Evolutionary conservation across 2,329 filamentous ascomycete genomes (phyloP), one percentile per base, ranked within the genome.

Genomic region (Cordyceps cicadae): DNA sequence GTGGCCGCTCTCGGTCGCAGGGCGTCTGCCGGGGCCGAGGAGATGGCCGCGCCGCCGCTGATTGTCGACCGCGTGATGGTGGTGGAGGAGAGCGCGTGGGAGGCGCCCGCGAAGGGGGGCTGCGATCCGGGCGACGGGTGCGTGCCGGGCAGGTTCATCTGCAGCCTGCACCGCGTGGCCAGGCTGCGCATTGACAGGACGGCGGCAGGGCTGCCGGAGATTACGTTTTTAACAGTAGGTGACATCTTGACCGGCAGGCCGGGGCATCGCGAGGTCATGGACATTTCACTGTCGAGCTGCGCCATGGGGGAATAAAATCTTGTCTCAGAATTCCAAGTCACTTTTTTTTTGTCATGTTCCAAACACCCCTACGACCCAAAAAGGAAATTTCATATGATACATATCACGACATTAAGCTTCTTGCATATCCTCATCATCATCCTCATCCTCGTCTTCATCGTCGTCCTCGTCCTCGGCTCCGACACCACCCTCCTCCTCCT

Each of bases 381-480:
- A 54, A 34, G 41, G 49, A 59, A 41, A 29, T 29, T 43, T 19
- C 17, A 54, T 41, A 21, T 49, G 48, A 8, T 21, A 54, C 5
- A 50, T 43, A 8, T 29, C 24, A 26, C 43, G 32, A 26, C 11
- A 32, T 52, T 57, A 53, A 32, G 54, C 54, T 53, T 59, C 55
- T 37, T 58, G 45, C 55, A 63, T 70, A 82, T 68, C 83, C 80
- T 66, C 85, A 82, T 68, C 83, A 12, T 72, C 74, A 83, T 68
- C 83, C 80, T 81, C 78, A 14, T 72, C 74, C 26, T 71, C 73
- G 21, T 60, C 57, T 3, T 72, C 71, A 54, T 71, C 65, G 3
- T 70, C 70, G 26, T 82, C 80, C 61, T 84, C 79, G 48, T 81
- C 81, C 75, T 81, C 84, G 2, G 78, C 76, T 37, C 67, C 70